These are phyloP conservation scores for Zygosaccharomyces pseudobailii DNA, from an alignment of 1,139 yeast genomes.

Conservation along the genomic window DNA sequence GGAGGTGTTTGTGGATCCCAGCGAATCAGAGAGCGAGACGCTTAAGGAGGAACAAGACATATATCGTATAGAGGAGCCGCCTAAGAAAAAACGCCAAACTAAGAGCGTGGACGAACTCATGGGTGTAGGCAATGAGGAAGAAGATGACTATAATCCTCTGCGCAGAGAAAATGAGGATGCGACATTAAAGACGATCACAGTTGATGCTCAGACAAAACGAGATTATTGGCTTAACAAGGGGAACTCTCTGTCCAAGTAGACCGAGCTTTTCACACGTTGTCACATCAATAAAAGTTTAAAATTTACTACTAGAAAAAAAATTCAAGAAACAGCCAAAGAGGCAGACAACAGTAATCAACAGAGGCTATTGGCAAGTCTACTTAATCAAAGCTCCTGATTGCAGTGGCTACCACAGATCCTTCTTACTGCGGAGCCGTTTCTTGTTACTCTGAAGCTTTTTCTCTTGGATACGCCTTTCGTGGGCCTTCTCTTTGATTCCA, in stretches of 20 bases:
- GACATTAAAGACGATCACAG: constrained; percentile 13
- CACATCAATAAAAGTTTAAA: not conserved
- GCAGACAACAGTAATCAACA: not conserved
- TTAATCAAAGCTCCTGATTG: not conserved
- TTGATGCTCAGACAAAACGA: constrained; percentile 36
- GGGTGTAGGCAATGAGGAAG: constrained; percentile 12
- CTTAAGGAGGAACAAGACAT: constrained; percentile 24
- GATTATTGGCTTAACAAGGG: constrained; percentile 45
- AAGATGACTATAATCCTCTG: constrained; percentile 3
- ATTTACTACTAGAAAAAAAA: not conserved
- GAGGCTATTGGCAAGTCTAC: not conserved
- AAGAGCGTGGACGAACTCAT: constrained; percentile 10
- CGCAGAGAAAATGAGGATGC: constrained; percentile 7
- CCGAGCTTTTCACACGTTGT: not conserved
- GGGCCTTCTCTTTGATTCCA: constrained; percentile 41
- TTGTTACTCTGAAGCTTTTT: constrained; percentile 54
- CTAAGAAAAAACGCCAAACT: constrained; percentile 20
- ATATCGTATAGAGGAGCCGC: constrained; percentile 20
- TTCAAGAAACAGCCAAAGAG: constrained; percentile 1
- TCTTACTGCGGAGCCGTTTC: constrained; percentile 43
- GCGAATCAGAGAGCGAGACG: constrained; percentile 17
- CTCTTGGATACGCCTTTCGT: constrained; percentile 45
- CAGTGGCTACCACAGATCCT: not conserved
- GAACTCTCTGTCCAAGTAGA: constrained; percentile 13
- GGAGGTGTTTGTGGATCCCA: constrained; percentile 24